These are phyloP conservation scores for Ophiosphaerella herpotricha DNA, from an alignment of 2,329 filamentous ascomycete genomes.

Conservation along the genomic window DNA sequence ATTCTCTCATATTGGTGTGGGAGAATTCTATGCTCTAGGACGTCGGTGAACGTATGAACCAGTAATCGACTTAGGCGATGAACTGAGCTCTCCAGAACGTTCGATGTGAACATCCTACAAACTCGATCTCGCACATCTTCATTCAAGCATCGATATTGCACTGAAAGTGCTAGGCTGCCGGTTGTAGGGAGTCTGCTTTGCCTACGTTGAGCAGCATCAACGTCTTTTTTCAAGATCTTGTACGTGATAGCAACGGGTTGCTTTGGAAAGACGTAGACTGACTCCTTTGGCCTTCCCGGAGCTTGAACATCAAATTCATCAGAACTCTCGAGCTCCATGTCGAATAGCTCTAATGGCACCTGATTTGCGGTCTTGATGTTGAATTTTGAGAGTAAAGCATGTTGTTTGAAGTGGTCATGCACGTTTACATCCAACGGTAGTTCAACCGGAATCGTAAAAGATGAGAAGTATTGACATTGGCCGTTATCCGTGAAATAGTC, in stretches of 20 bases:
- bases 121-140: conserved; percentile 67
- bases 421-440: conserved; percentile 93
- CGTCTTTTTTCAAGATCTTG: conserved; percentile 67
- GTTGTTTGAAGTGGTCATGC: conserved; percentile 89
- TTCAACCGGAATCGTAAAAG: conserved; percentile 69
- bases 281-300: conserved; percentile 48
- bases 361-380: conserved; percentile 81
- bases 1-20: conserved; percentile 59
- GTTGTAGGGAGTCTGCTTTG: conserved; percentile 37
- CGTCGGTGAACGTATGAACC: conserved; percentile 54
- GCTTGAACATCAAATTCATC: conserved; percentile 70
- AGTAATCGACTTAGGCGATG: conserved; percentile 56
- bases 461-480: conserved; percentile 66
- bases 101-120: conserved; percentile 51
- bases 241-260: conserved; percentile 83
- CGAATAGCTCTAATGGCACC: conserved; percentile 74
- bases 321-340: conserved; percentile 71
- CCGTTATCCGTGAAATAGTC: conserved; percentile 71
- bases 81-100: conserved; percentile 55
- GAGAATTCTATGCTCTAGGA: conserved; percentile 52
- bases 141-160: conserved; percentile 77
- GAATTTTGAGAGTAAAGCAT: conserved; percentile 83
- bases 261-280: conserved; percentile 72
- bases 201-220: conserved; percentile 28
- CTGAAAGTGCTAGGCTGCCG: conserved; percentile 64